Conservation (phyloP, 1,139 yeast genomes). For the Taiozyma sp. region DNA sequence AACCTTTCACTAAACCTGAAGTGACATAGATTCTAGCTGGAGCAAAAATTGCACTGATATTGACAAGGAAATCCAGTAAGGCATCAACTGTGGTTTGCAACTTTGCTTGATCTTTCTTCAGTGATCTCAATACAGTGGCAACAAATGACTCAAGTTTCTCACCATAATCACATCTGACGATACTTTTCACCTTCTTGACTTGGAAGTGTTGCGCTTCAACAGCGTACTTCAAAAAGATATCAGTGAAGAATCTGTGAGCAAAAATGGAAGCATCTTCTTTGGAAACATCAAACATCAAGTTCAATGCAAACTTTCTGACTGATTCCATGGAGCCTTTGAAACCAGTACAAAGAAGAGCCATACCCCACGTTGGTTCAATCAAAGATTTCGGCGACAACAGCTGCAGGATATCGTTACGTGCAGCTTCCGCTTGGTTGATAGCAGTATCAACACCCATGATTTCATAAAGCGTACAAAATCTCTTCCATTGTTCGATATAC, state of each 20-base stretch:
- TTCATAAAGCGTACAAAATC: slow-evolving; percentile 70
- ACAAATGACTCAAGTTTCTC: slow-evolving; percentile 44
- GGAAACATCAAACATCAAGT: slow-evolving; percentile 47
- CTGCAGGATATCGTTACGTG: slow-evolving; percentile 54
- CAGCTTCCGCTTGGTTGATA: slow-evolving; percentile 80
- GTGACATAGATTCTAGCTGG: slow-evolving; percentile 64
- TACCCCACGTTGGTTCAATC: slow-evolving; percentile 66
- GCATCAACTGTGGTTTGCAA: slow-evolving; percentile 27
- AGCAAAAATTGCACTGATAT: slow-evolving; percentile 52
- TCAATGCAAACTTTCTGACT: slow-evolving; percentile 60
- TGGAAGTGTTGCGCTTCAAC: slow-evolving; percentile 61
- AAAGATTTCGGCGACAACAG: slow-evolving; percentile 47
- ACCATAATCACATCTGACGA: slow-evolving; percentile 52
- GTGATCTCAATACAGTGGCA: slow-evolving; percentile 34
- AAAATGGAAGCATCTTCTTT: slow-evolving; percentile 40
- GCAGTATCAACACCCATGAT: slow-evolving; percentile 83
- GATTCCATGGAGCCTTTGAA: slow-evolving; percentile 75
- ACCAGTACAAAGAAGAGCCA: slow-evolving; percentile 69
- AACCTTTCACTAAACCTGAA: slow-evolving; percentile 52
- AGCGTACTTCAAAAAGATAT: slow-evolving; percentile 53
- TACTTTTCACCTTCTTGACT: slow-evolving; percentile 25
- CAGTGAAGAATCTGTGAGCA: slow-evolving; percentile 44
- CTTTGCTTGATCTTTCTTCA: slow-evolving; percentile 28
- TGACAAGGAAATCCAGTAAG: slow-evolving; percentile 39
- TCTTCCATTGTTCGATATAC: slow-evolving; percentile 57